Evolutionary conservation across 768 basidiomycete species (phyloP).

Genomic region (Crassisporium funariophilum): DNA sequence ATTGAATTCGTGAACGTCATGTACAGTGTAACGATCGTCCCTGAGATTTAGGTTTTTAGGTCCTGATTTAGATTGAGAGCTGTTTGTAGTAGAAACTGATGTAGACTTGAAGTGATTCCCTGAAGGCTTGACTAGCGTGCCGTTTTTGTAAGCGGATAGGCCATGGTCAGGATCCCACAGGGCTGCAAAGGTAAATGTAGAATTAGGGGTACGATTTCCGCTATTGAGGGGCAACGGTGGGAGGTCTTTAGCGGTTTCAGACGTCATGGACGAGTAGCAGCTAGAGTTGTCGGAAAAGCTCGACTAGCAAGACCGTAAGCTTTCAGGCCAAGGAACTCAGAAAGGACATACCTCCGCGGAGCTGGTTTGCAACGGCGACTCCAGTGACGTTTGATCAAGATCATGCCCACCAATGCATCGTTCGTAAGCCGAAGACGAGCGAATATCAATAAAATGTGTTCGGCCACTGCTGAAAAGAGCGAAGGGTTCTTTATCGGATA

Average conservation of each 20-base stretch:
- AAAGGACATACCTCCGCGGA: not conserved
- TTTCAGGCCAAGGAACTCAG: not conserved
- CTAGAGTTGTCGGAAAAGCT: not conserved
- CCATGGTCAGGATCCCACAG: constrained; percentile 9
- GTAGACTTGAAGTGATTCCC: not conserved
- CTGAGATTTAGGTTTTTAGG: no score
- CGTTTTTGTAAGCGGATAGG: constrained; percentile 2
- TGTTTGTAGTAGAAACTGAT: not conserved
- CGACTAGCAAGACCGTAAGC: not conserved
- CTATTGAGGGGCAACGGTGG: no score
- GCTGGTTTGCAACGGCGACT: not conserved
- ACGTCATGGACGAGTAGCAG: not conserved
- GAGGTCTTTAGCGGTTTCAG: not conserved
- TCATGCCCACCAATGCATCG: constrained; percentile 2
- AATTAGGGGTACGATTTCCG: constrained; percentile 3
- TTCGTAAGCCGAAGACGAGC: constrained; percentile 13
- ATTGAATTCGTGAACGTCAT: no score
- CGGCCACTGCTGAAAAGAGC: constrained; percentile 15
- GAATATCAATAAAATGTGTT: constrained; percentile 14
- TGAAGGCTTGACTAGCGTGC: constrained; percentile 5
- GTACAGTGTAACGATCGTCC: no score
- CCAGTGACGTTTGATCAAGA: not conserved
- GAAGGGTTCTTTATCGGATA: constrained; percentile 17
- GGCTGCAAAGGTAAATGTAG: constrained; percentile 10
- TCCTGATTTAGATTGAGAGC: no score